Percentiles rank a stretch among this genome's conserved stretches.
Evolutionary conservation across 2,329 filamentous ascomycete genomes (phyloP).

Genomic region (Myriangium duriaei): DNA sequence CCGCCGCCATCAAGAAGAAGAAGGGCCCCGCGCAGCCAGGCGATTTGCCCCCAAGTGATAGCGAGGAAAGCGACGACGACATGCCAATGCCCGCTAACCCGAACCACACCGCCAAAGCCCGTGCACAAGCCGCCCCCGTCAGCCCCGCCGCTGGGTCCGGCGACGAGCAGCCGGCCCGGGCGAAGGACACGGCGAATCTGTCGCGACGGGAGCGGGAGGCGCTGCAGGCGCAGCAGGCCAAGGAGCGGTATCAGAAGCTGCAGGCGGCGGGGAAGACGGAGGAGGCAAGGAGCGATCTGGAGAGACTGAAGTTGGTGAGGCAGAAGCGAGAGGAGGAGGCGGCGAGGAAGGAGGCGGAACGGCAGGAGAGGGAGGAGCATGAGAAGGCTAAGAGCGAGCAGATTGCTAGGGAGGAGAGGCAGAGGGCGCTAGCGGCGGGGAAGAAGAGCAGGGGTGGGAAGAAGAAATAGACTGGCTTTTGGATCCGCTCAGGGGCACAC

Average conservation of each 20-base stretch:
- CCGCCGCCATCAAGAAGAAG: slow-evolving; percentile 69
- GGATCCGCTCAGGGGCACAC: too few species aligned
- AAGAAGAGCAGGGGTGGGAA: slow-evolving; percentile 30
- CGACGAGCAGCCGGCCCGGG: slow-evolving; percentile 36
- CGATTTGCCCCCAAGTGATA: slow-evolving; percentile 61
- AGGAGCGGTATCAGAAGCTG: slow-evolving; percentile 81
- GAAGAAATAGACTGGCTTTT: slow-evolving; percentile 24
- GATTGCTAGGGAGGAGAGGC: slow-evolving; percentile 35
- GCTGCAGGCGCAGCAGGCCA: slow-evolving; percentile 72
- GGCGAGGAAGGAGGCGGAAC: slow-evolving; percentile 61
- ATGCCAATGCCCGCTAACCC: slow-evolving; percentile 73
- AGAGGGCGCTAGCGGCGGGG: slow-evolving; percentile 27
- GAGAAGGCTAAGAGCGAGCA: slow-evolving; percentile 46
- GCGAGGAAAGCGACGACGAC: slow-evolving; percentile 45
- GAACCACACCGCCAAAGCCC: slow-evolving; percentile 60
- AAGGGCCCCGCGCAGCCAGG: slow-evolving; percentile 63
- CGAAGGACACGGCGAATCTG: slow-evolving; percentile 44
- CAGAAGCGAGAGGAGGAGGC: slow-evolving; percentile 79
- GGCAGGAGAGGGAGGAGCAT: slow-evolving; percentile 36
- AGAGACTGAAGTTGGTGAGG: slow-evolving; percentile 65
- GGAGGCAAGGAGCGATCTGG: slow-evolving; percentile 80
- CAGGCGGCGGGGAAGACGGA: slow-evolving; percentile 95
- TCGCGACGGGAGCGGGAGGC: slow-evolving; percentile 63
- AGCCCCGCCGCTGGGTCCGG: slow-evolving; percentile 44
- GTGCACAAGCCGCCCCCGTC: slow-evolving; percentile 49